A percentile compares a stretch with the other conserved stretches of the same genome.
These are phyloP conservation scores for Ascosphaera apis DNA, from an alignment of 2,329 filamentous ascomycete genomes.

Conservation along the genomic window DNA sequence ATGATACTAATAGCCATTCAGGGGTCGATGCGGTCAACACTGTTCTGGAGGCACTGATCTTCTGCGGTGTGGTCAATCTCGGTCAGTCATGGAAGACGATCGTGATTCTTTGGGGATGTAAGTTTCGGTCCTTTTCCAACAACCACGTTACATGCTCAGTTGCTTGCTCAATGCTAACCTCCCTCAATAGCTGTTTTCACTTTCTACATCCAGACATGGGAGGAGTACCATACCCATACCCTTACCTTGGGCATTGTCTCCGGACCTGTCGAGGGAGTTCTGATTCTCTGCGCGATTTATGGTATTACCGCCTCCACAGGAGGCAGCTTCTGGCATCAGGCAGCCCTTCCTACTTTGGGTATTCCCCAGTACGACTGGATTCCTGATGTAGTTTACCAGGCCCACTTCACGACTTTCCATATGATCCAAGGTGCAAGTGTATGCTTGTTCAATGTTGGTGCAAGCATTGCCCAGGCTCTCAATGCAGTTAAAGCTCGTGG, in stretches of 20 bases:
- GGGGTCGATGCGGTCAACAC: constrained; percentile 89
- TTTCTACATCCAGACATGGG: constrained; percentile 99
- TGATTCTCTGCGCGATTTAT: constrained; percentile 65
- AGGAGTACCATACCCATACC: constrained; percentile 95
- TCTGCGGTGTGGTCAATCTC: constrained; percentile 78
- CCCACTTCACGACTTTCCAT: constrained; percentile 83
- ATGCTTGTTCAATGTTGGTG: constrained; percentile 59
- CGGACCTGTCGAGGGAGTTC: constrained; percentile 81
- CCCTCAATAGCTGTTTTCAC: constrained; percentile 47
- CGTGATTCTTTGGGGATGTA: constrained; percentile 59
- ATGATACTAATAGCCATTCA: no score
- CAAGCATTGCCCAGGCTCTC: constrained; percentile 25
- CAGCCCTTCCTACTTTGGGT: constrained; percentile 49
- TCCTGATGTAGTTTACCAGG: constrained; percentile 47
- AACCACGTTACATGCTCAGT: no score
- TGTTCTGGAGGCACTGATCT: constrained; percentile 75
- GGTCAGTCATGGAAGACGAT: constrained; percentile 84
- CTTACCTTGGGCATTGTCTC: constrained; percentile 80
- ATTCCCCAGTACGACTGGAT: constrained; percentile 40
- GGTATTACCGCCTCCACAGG: constrained; percentile 64
- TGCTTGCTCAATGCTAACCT: no score
- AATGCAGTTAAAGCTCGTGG: neutral
- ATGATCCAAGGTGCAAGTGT: constrained; percentile 67
- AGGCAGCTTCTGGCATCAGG: constrained; percentile 78
- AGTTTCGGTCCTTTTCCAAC: constrained; percentile 11